These are phyloP conservation scores for Mycena leptocephala DNA, from an alignment of 768 basidiomycete species.

Conservation along the genomic window DNA sequence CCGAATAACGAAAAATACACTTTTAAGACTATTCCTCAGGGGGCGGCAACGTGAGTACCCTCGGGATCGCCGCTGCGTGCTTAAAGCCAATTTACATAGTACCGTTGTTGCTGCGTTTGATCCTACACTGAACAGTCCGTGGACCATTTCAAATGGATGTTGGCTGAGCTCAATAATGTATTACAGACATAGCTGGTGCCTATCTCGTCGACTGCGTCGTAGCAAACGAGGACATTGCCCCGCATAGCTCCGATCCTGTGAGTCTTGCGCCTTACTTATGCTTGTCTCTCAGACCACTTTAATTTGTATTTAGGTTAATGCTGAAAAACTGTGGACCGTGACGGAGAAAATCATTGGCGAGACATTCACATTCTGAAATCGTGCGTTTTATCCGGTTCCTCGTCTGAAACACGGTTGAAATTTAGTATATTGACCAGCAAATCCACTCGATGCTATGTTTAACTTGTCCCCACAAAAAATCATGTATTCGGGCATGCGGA, in stretches of 20 bases:
- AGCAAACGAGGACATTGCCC: not conserved
- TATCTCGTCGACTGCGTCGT: conserved; percentile 6
- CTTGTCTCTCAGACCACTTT: not conserved
- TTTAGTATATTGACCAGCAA: too few relatives aligned
- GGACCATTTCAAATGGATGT: not conserved
- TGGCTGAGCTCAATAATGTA: not conserved
- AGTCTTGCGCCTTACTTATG: not conserved
- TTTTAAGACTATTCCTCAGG: conserved; percentile 20
- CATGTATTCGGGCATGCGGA: too few relatives aligned
- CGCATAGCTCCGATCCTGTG: conserved; percentile 12
- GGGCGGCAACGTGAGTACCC: conserved; percentile 22
- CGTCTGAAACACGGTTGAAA: too few relatives aligned
- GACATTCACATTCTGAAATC: not conserved
- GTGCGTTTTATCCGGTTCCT: too few relatives aligned
- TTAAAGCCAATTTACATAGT: not conserved
- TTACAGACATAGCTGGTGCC: conserved; percentile 8
- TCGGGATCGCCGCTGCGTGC: not conserved
- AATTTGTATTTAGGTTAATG: not conserved
- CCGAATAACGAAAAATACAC: not conserved
- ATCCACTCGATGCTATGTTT: too few relatives aligned
- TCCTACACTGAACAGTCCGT: conserved; percentile 18
- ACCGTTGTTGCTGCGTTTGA: conserved; percentile 31
- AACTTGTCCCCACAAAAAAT: too few relatives aligned
- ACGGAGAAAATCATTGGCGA: not conserved
- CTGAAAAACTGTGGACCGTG: not conserved